Percentiles rank a stretch among this genome's conserved stretches.
Conservation (phyloP, 2,329 filamentous ascomycete genomes). For the Ophiostoma sp. region DNA sequence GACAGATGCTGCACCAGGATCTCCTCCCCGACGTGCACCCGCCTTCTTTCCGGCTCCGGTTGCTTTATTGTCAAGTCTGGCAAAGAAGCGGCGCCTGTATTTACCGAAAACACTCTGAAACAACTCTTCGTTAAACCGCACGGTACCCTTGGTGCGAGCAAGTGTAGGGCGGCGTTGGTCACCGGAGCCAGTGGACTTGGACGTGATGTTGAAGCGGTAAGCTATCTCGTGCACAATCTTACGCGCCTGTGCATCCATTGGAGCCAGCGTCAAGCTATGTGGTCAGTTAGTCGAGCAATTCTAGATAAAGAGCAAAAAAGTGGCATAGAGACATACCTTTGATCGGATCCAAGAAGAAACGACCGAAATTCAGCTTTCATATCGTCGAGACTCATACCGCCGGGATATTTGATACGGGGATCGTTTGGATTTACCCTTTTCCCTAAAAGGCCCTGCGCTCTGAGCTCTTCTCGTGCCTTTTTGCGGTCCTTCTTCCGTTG, state of each 20-base stretch:
- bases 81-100: conserved; percentile 57
- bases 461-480: conserved; percentile 66
- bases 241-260: conserved; percentile 77
- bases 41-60: conserved; percentile 28
- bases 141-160: conserved; percentile 69
- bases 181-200: conserved; percentile 77
- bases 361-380: conserved; percentile 69
- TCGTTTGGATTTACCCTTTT: conserved; percentile 57
- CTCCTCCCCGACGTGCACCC: conserved; percentile 35
- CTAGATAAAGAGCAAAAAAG: not conserved
- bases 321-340: conserved; percentile 51
- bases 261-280: conserved; percentile 69
- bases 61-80: conserved; percentile 46
- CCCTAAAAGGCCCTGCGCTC: conserved; percentile 65
- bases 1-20: conserved; percentile 56
- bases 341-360: conserved; percentile 66
- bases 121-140: conserved; percentile 57
- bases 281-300: not conserved
- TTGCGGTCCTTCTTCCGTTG: conserved; percentile 71
- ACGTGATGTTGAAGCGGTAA: conserved; percentile 72
- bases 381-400: conserved; percentile 69
- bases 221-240: conserved; percentile 80
- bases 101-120: conserved; percentile 51
- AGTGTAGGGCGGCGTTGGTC: conserved; percentile 73
- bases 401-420: conserved; percentile 68